Percentiles rank a stretch among this genome's conserved stretches.
Conservation (phyloP, 2,329 filamentous ascomycete genomes). For the Sporothrix pseudoabietina region DNA sequence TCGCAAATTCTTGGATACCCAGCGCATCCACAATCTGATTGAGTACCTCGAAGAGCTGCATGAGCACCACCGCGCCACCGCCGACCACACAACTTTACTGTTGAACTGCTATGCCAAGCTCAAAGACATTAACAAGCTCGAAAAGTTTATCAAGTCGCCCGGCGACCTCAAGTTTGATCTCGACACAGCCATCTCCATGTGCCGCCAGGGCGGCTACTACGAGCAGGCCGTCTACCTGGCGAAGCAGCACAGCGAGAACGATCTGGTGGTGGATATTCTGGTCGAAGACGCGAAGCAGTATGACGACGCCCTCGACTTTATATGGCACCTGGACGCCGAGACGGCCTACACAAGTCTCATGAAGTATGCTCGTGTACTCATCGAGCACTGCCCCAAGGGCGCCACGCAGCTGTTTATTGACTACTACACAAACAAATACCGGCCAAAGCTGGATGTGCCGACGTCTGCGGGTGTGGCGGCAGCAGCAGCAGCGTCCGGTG, state of each 20-base stretch:
- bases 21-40: conserved; percentile 95
- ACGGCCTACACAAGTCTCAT: conserved; percentile 83
- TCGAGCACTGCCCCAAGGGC: conserved; percentile 80
- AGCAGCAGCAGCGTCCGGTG: conserved; percentile 42
- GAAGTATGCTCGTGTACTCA: conserved; percentile 89
- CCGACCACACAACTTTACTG: conserved; percentile 91
- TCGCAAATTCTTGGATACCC: conserved; percentile 92
- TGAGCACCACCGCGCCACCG: conserved; percentile 87
- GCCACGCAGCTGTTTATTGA: conserved; percentile 89
- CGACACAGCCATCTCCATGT: conserved; percentile 97
- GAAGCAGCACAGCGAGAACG: conserved; percentile 89
- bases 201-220: conserved; percentile 92
- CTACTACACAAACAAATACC: conserved; percentile 88
- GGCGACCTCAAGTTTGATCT: conserved; percentile 94
- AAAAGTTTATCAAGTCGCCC: conserved; percentile 94
- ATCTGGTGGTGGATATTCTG: conserved; percentile 90
- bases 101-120: conserved; percentile 97
- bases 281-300: conserved; percentile 95
- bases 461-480: conserved; percentile 41
- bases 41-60: conserved; percentile 96
- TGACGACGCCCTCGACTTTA: conserved; percentile 83
- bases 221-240: conserved; percentile 96
- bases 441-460: conserved; percentile 65
- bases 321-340: conserved; percentile 82
- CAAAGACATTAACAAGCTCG: conserved; percentile 94